Conservation (phyloP, 2,329 filamentous ascomycete species). For the Scopulariopsis brevicaulis region DNA sequence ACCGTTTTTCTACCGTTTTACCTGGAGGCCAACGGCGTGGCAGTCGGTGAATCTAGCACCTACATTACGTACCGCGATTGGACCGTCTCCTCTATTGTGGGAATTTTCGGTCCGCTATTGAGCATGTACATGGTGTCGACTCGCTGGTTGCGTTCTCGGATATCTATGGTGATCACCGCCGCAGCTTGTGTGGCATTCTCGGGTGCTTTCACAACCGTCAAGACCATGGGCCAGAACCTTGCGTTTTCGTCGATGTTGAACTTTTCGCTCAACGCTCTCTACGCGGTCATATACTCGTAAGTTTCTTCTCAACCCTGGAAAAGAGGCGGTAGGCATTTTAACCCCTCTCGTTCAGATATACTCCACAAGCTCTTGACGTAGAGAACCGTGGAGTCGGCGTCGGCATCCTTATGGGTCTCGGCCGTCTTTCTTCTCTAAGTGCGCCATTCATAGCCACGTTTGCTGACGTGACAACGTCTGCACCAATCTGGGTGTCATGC, state of each 20-base stretch:
- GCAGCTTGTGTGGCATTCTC: slow-evolving; percentile 30
- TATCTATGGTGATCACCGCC: background rate
- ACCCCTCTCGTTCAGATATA: slow-evolving; percentile 6
- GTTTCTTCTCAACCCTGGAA: too few relatives aligned
- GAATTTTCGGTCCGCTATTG: slow-evolving; percentile 25
- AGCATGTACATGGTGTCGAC: slow-evolving; percentile 23
- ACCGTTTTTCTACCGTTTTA: slow-evolving; percentile 34
- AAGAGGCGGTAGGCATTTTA: background rate
- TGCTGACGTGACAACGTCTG: slow-evolving; percentile 11
- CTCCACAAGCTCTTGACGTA: slow-evolving; percentile 9
- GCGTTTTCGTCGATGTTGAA: slow-evolving; percentile 13
- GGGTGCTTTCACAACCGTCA: slow-evolving; percentile 29
- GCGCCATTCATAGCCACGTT: slow-evolving; percentile 12
- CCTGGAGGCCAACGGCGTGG: slow-evolving; percentile 23
- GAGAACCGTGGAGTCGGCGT: slow-evolving; percentile 10
- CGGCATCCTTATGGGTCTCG: slow-evolving; percentile 10
- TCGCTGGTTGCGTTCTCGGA: background rate
- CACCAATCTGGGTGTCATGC: slow-evolving; percentile 12
- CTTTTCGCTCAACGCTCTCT: slow-evolving; percentile 11
- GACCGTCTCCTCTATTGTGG: slow-evolving; percentile 23
- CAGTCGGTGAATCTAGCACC: slow-evolving; percentile 13
- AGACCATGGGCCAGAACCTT: slow-evolving; percentile 10
- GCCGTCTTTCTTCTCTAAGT: slow-evolving; percentile 10
- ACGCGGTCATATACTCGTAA: slow-evolving; percentile 6
- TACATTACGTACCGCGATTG: slow-evolving; percentile 23